Percentiles rank a stretch among this genome's conserved stretches.
phyloP scores from a whole-genome alignment of 2,329 filamentous ascomycete species.

The Penicillium rolfsii region DNA sequence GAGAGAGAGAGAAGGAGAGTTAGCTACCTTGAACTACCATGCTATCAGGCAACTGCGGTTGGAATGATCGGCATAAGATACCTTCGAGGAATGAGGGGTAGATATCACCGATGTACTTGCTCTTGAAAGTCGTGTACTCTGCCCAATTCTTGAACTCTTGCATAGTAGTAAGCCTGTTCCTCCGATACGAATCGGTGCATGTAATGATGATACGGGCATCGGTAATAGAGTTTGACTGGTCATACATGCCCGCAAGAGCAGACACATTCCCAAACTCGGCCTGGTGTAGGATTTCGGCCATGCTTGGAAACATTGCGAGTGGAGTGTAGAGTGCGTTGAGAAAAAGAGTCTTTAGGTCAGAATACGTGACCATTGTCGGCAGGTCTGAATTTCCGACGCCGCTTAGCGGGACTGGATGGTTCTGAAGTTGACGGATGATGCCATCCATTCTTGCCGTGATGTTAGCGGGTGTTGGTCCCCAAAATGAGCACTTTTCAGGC shows the following conservation, averaged over 20 bases:
- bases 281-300: slow-evolving; percentile 50
- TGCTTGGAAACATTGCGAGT: slow-evolving; percentile 45
- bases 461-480: slow-evolving; percentile 16
- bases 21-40: background rate
- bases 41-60: background rate
- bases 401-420: background rate
- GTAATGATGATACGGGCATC: slow-evolving; percentile 13
- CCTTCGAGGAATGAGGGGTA: background rate
- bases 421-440: background rate
- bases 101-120: background rate
- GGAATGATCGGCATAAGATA: background rate
- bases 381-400: background rate
- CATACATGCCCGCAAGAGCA: slow-evolving; percentile 17
- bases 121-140: background rate
- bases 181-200: background rate
- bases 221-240: slow-evolving; percentile 15
- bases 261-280: slow-evolving; percentile 16
- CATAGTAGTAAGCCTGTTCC: background rate
- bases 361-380: background rate
- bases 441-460: background rate
- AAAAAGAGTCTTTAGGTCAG: background rate
- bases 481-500: slow-evolving; percentile 23
- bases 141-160: background rate
- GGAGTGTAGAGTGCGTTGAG: background rate
- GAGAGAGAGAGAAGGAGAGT: background rate